Evolutionary conservation across 2,329 filamentous ascomycete species (phyloP).

Genomic region (Aspergillus luchuensis): DNA sequence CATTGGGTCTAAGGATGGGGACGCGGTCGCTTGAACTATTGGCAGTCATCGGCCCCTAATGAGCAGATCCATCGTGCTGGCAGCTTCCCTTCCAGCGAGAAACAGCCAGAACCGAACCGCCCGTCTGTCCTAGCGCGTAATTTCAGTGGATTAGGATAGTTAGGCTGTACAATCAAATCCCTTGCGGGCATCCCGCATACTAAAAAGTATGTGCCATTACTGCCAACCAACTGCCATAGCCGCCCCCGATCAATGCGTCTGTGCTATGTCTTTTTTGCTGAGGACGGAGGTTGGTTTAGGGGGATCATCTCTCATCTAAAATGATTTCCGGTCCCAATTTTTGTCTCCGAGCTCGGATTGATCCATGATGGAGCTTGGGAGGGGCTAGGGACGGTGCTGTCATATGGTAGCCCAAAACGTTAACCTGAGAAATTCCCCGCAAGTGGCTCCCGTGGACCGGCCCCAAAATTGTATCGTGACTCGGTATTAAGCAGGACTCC

Average conservation of each 20-base stretch:
- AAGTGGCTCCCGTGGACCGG: neutral
- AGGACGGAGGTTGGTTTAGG: neutral
- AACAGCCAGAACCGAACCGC: neutral
- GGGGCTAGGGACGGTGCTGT: neutral
- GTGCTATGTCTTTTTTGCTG: neutral
- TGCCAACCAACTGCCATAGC: neutral
- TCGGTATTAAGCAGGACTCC: constrained; percentile 11
- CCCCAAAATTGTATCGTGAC: constrained; percentile 7
- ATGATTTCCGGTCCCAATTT: neutral
- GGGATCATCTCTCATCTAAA: neutral
- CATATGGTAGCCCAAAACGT: constrained; percentile 6
- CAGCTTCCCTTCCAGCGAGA: constrained; percentile 16
- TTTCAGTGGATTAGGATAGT: neutral
- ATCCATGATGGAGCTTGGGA: neutral
- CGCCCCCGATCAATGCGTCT: neutral
- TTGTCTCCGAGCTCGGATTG: neutral
- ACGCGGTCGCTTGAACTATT: constrained; percentile 26
- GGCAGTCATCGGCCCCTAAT: constrained; percentile 22
- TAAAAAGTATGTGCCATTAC: neutral
- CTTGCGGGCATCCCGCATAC: neutral
- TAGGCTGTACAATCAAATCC: constrained; percentile 1
- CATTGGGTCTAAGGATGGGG: constrained; percentile 13
- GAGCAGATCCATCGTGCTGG: constrained; percentile 28
- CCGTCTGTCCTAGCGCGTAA: neutral
- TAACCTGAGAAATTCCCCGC: constrained; percentile 7